phyloP scores from a whole-genome alignment of 352 stramenopile genomes.

The Nothophytophthora sp. region DNA sequence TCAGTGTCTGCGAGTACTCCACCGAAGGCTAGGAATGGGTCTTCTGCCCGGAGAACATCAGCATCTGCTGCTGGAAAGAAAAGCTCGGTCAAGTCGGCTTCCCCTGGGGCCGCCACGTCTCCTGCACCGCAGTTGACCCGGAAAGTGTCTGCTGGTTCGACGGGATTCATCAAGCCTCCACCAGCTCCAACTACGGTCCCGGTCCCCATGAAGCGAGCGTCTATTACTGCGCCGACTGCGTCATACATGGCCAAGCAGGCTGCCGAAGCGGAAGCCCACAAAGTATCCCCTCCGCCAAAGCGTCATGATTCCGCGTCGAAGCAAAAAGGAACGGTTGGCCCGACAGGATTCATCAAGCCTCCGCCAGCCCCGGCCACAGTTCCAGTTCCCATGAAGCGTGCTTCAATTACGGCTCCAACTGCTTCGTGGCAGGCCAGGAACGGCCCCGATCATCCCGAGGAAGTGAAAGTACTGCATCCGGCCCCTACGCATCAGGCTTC shows the following conservation, averaged over 20 bases:
- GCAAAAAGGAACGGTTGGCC: slow-evolving; percentile 11
- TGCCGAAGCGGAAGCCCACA: slow-evolving; percentile 12
- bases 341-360: slow-evolving; percentile 25
- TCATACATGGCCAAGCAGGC: slow-evolving; percentile 29
- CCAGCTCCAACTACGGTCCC: slow-evolving; percentile 11
- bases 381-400: slow-evolving; percentile 25
- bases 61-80: slow-evolving; percentile 3
- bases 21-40: slow-evolving; percentile 7
- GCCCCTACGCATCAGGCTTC: slow-evolving; percentile 2
- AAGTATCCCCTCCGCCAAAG: slow-evolving; percentile 8
- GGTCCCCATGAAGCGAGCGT: slow-evolving; percentile 26
- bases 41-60: too few species aligned
- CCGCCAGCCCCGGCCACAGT: slow-evolving; percentile 19
- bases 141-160: slow-evolving; percentile 22
- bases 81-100: background rate
- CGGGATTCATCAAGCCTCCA: slow-evolving; percentile 23
- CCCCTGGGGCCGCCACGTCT: background rate
- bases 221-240: slow-evolving; percentile 27
- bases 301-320: slow-evolving; percentile 11
- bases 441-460: background rate
- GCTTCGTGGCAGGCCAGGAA: slow-evolving; percentile 31
- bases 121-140: slow-evolving; percentile 17
- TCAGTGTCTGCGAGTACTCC: slow-evolving; percentile 7
- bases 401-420: slow-evolving; percentile 33
- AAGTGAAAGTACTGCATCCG: background rate